Evolutionary conservation across 495 filamentous ascomycete genomes (phyloP).

Genomic region (Aspergillus diversus): DNA sequence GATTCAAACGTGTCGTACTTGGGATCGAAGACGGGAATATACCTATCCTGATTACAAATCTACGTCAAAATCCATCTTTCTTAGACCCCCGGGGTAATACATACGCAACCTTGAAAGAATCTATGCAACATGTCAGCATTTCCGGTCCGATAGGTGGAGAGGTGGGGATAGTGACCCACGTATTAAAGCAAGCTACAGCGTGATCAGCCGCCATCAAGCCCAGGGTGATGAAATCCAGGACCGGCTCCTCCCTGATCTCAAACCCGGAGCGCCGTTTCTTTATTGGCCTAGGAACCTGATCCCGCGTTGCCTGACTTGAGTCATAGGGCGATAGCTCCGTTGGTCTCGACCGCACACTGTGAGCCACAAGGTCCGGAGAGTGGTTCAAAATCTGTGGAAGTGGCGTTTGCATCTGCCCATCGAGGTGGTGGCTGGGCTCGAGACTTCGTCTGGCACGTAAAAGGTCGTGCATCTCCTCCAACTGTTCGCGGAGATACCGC

Average conservation of each 20-base stretch:
- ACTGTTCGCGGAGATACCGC: constrained; percentile 31
- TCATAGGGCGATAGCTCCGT: no score
- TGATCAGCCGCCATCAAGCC: constrained; percentile 39
- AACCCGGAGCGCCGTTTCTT: constrained; percentile 41
- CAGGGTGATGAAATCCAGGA: constrained; percentile 42
- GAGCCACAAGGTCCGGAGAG: no score
- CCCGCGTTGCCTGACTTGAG: no score
- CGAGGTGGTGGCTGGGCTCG: no score
- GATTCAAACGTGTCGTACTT: constrained; percentile 45
- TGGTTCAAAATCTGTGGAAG: no score
- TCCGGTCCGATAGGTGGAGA: no score
- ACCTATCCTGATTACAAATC: constrained; percentile 38
- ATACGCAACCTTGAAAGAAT: constrained; percentile 51
- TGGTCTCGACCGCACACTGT: no score
- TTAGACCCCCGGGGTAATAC: background rate
- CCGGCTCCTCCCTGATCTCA: constrained; percentile 39
- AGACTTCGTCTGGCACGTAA: no score
- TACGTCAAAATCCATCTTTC: background rate
- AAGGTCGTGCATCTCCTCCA: constrained; percentile 34
- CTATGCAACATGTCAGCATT: constrained; percentile 23
- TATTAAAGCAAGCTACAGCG: constrained; percentile 39
- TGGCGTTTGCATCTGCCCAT: no score
- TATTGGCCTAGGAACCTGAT: background rate
- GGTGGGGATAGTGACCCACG: constrained; percentile 25
- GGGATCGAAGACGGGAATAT: constrained; percentile 51